Evolutionary conservation across 208 protist species (phyloP).

Genomic region (Leptomonas pyrrhocoris): DNA sequence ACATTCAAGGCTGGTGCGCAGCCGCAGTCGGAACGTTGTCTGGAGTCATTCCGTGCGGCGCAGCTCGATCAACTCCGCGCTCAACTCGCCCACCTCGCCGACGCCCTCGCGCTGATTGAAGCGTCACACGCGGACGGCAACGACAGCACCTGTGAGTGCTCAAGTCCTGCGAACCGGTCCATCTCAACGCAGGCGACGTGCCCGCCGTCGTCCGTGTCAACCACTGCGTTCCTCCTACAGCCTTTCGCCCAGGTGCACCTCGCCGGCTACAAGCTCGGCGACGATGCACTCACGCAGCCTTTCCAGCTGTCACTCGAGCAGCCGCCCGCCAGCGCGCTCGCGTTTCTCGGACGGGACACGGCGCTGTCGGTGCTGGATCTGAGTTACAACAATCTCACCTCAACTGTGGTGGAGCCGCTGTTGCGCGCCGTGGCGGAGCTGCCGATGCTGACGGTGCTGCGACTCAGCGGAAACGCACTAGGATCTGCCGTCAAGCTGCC

Average conservation of each 20-base stretch:
- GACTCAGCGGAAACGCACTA: constrained; percentile 62
- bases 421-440: constrained; percentile 10
- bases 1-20: neutral
- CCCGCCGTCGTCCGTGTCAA: neutral
- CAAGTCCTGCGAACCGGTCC: neutral
- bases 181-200: too few relatives aligned
- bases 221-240: constrained; percentile 3
- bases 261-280: constrained; percentile 24
- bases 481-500: constrained; percentile 26
- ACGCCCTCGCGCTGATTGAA: constrained; percentile 3
- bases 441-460: constrained; percentile 45
- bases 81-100: constrained; percentile 2
- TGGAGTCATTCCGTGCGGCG: neutral
- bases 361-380: constrained; percentile 52
- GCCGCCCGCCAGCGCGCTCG: constrained; percentile 31
- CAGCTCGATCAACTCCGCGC: neutral
- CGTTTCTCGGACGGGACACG: constrained; percentile 35
- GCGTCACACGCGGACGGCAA: neutral
- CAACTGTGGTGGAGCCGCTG: constrained; percentile 34
- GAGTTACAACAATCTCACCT: constrained; percentile 60
- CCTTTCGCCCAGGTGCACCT: constrained; percentile 24
- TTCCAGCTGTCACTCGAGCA: neutral
- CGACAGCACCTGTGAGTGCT: neutral
- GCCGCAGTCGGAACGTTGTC: neutral
- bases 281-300: constrained; percentile 12